Conservation (phyloP, 78 protist genomes). For the Capsaspora owczarzaki region DNA sequence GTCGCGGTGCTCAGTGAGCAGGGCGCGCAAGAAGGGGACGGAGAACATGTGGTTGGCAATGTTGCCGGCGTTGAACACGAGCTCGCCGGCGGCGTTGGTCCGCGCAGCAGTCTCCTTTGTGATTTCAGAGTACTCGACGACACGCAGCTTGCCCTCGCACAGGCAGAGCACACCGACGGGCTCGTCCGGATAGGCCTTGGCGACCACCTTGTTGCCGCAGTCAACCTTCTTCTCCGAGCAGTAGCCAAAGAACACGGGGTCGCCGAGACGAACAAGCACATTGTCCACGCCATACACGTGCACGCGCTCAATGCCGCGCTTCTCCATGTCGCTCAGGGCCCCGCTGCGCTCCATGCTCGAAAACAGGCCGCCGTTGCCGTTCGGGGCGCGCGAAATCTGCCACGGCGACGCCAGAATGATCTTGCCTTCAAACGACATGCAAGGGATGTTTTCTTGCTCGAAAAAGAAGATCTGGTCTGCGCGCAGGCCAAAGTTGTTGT, state of each 20-base stretch:
- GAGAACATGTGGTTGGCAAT: conserved; percentile 71
- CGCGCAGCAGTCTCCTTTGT: conserved; percentile 34
- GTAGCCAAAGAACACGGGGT: conserved; percentile 82
- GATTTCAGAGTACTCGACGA: conserved; percentile 89
- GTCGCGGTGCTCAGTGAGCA: conserved; percentile 1
- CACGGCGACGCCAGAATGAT: conserved; percentile 41
- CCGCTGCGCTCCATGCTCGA: conserved; percentile 51
- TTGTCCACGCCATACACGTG: conserved; percentile 88
- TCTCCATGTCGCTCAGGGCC: conserved; percentile 57
- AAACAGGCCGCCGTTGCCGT: conserved; percentile 94
- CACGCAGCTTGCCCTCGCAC: conserved; percentile 42
- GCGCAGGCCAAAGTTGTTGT: conserved; percentile 74
- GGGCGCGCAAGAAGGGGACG: conserved; percentile 42
- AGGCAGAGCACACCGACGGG: conserved; percentile 80
- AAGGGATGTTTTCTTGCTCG: conserved; percentile 79
- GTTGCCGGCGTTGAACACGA: conserved; percentile 72
- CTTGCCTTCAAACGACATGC: conserved; percentile 69
- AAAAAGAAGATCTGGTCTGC: conserved; percentile 68
- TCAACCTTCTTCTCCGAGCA: conserved; percentile 47
- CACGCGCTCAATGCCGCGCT: conserved; percentile 58
- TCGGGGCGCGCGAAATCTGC: conserved; percentile 69
- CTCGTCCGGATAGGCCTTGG: conserved; percentile 62
- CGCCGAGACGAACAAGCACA: conserved; percentile 68
- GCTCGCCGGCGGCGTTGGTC: conserved; percentile 31
- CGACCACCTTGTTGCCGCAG: conserved; percentile 72